Conservation (phyloP, 1,284 basidiomycete species). For the Puccinia hordei region DNA sequence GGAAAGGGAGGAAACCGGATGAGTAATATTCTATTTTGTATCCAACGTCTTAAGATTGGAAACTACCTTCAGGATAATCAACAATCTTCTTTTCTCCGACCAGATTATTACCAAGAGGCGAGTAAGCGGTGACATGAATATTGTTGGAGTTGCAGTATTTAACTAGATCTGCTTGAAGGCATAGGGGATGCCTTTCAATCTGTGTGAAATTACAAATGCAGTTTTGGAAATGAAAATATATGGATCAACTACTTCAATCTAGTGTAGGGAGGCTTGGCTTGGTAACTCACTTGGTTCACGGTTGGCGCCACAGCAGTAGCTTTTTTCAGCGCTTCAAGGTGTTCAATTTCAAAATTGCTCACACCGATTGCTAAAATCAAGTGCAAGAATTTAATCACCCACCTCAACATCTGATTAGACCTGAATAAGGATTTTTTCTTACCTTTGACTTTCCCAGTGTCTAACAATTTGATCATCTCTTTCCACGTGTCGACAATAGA, state of each 20-base stretch:
- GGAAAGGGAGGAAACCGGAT: background rate
- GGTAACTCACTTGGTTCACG: constrained; percentile 56
- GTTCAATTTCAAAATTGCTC: constrained; percentile 57
- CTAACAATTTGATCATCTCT: constrained; percentile 57
- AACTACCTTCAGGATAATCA: constrained; percentile 48
- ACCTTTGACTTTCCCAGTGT: constrained; percentile 59
- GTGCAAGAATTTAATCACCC: background rate
- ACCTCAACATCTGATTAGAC: background rate
- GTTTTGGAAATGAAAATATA: background rate
- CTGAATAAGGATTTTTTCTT: constrained; percentile 36
- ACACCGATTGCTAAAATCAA: constrained; percentile 53
- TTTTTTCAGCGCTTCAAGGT: constrained; percentile 57
- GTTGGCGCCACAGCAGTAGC: constrained; percentile 58
- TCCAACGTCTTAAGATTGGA: background rate
- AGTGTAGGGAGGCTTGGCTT: background rate
- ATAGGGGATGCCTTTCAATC: constrained; percentile 49
- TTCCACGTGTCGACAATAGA: constrained; percentile 59
- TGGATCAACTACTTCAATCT: background rate
- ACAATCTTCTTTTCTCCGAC: constrained; percentile 51
- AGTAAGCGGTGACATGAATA: constrained; percentile 60
- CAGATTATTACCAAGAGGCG: constrained; percentile 60
- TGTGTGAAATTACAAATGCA: background rate
- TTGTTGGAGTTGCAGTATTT: constrained; percentile 40
- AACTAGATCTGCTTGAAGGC: constrained; percentile 46
- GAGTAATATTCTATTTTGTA: background rate